Percentiles rank a stretch among this genome's conserved stretches.
phyloP scores from a whole-genome alignment of 78 protist genomes.

The Bodo saltans region DNA sequence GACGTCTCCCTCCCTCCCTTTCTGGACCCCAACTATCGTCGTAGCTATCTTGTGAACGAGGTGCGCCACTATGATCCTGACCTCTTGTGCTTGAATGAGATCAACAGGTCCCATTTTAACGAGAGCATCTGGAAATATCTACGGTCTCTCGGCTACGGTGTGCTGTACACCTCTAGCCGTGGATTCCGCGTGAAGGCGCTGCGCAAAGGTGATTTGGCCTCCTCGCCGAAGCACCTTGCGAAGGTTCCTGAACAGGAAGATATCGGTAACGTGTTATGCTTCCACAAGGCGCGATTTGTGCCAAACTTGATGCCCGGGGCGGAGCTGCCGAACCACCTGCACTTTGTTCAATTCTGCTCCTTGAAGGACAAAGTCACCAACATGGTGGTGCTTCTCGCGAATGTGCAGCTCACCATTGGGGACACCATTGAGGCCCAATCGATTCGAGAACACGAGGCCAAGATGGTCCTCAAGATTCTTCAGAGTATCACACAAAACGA shows the following conservation, averaged over 20 bases:
- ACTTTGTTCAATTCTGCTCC: background rate
- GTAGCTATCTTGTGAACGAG: background rate
- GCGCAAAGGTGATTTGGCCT: too few species aligned
- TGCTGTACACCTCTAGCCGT: background rate
- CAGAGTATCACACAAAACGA: background rate
- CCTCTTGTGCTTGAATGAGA: background rate
- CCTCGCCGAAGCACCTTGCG: background rate
- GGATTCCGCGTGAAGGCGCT: background rate
- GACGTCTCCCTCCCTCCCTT: too few species aligned
- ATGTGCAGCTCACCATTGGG: background rate
- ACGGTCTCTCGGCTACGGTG: background rate
- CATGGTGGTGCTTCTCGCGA: background rate
- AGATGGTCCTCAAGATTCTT: background rate
- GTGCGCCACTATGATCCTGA: background rate
- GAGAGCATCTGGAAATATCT: background rate
- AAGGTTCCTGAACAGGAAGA: background rate
- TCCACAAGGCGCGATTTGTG: background rate
- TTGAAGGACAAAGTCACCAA: background rate
- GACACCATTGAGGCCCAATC: background rate
- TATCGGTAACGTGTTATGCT: background rate
- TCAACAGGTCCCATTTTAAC: background rate
- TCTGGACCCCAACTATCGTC: too few species aligned
- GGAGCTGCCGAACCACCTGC: background rate
- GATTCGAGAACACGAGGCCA: background rate
- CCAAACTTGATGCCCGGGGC: background rate